Conservation (phyloP, 1,284 basidiomycete species). For the Apiotrichum laibachii region DNA sequence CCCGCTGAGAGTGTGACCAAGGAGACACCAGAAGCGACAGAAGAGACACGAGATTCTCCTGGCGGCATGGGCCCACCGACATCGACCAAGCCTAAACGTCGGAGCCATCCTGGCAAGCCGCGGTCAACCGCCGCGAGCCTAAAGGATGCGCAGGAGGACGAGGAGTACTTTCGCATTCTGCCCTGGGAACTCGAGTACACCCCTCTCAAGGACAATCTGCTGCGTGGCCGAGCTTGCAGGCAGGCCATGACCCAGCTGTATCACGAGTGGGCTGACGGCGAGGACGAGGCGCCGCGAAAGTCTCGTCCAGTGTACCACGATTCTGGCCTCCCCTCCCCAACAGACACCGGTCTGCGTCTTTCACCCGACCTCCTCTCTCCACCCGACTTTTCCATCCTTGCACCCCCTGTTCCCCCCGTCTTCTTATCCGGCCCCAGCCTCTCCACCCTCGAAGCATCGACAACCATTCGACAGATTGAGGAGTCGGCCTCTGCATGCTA, state of each 20-base stretch:
- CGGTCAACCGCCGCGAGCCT: constrained; percentile 10
- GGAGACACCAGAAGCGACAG: constrained; percentile 1
- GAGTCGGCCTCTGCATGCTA: constrained; percentile 32
- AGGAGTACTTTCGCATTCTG: constrained; percentile 40
- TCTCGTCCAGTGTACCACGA: constrained; percentile 26
- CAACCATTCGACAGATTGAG: constrained; percentile 32
- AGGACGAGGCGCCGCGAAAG: constrained; percentile 27
- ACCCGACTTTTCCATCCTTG: constrained; percentile 54
- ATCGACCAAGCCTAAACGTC: constrained; percentile 16
- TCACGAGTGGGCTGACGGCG: constrained; percentile 43
- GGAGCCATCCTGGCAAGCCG: constrained; percentile 12
- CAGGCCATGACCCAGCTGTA: constrained; percentile 37
- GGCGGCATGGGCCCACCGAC: constrained; percentile 15
- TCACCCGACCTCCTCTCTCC: constrained; percentile 37
- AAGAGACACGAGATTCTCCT: constrained; percentile 12
- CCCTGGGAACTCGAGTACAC: constrained; percentile 50
- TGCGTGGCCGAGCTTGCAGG: constrained; percentile 34
- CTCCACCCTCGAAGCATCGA: constrained; percentile 25
- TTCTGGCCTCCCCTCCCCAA: constrained; percentile 46
- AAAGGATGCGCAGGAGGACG: constrained; percentile 25
- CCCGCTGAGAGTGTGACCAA: not conserved
- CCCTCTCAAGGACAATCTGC: constrained; percentile 43
- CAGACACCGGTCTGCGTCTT: constrained; percentile 39
- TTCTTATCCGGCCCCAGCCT: constrained; percentile 37
- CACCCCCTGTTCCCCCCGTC: constrained; percentile 48